Base-by-base conservation (phyloP, 1,139 yeast genomes). In the Lodderomyces oxycetoniae region DNA sequence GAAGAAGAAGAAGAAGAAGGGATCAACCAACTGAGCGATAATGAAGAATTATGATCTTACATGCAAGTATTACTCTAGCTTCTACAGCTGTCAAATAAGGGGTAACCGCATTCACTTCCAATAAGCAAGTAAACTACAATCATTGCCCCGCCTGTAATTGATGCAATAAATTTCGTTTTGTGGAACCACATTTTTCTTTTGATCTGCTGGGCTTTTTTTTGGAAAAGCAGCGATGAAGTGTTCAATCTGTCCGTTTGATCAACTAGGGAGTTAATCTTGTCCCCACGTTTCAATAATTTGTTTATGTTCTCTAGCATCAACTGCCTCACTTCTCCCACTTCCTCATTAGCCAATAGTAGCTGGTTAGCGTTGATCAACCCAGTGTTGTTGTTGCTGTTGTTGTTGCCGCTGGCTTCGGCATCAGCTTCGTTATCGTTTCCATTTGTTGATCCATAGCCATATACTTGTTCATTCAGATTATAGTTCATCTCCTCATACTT, bases 191-290 rank as follows among this genome's bases (percentile, higher is more conserved):
- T 72, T 40, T 67, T 70, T 31, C 86, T 61, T 47, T 76, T 76
- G 24, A 86, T 73, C 35, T 69, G 68, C 19, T 74, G 75, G 0
- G 95, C 84, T 39, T 79, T 70, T 44, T 81, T 77, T 45, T 86
- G 79, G 52, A 88, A 88, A 30, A 82, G 74, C 59, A 69, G 74
- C 4, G 94, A 77, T 23, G 78, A 74, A 19, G 72, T 69, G 44
- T 82, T 85, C 56, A 87, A 68, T 35, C 79, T 67, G 43, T 84
- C 85, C 1, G 96, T 87, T 53, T 88, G 88, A 52, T 81, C 84
- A 12, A 87, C 94, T 41, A 88, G 66, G 32, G 74, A 58, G 42
- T 78, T 77, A 39, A 88, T 77, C 38, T 85, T 71, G 48, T 87
- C 96, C 9, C 95, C 95, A 37, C 96, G 71, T 48, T 78, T 79